A percentile compares a stretch with the other conserved stretches of the same genome.
Conservation (phyloP, 1,284 basidiomycete species). For the Microbotryum lychnidis-dioicae region DNA sequence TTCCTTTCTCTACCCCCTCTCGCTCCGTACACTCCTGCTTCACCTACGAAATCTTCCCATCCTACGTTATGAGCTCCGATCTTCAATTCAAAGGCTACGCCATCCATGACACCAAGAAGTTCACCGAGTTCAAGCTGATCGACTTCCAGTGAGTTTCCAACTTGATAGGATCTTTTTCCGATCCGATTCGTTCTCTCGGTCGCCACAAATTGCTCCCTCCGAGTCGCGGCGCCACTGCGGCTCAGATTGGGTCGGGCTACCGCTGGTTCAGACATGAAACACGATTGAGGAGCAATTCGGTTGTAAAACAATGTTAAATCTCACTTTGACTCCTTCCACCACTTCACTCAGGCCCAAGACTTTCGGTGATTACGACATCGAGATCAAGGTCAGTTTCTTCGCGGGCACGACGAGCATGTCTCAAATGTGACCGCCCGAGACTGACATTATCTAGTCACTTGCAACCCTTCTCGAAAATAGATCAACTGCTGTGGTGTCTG, state of each 20-base stretch:
- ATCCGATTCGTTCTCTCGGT: too few relatives aligned
- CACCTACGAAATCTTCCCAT: too few relatives aligned
- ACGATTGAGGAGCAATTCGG: too few relatives aligned
- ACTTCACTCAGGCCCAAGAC: neutral
- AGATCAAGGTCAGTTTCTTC: conserved; percentile 21
- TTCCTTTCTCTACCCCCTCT: too few relatives aligned
- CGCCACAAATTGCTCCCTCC: neutral
- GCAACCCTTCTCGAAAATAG: too few relatives aligned
- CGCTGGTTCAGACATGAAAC: neutral
- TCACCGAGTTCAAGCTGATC: conserved; percentile 21
- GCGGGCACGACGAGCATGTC: neutral
- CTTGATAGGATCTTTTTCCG: too few relatives aligned
- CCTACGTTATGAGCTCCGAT: conserved; percentile 5
- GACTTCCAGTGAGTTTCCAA: conserved; percentile 12
- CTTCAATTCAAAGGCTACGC: conserved; percentile 30
- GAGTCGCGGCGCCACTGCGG: neutral
- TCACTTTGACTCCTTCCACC: neutral
- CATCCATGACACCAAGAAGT: conserved; percentile 26
- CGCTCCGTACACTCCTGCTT: too few relatives aligned
- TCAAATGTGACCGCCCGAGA: too few relatives aligned
- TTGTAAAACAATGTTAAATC: neutral
- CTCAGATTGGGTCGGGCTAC: neutral
- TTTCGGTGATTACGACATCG: conserved; percentile 15
- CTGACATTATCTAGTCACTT: too few relatives aligned
- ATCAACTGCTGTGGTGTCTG: conserved; percentile 15